Evolutionary conservation across 2,329 filamentous ascomycete species (phyloP).

Genomic region (Dactylellina drechsleri): DNA sequence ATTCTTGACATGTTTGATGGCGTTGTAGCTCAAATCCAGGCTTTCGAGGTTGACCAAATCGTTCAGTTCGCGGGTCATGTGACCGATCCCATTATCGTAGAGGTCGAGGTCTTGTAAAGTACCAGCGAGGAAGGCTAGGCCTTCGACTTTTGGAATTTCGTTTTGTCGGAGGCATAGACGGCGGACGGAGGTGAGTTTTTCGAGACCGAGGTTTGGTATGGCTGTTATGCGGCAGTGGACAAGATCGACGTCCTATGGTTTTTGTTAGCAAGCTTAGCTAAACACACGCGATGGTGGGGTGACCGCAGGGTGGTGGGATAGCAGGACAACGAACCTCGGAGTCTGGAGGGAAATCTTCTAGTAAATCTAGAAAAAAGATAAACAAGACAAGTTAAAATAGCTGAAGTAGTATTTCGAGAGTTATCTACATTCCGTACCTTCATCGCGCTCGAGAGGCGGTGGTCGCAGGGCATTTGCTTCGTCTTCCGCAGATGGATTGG

Average conservation of each 20-base stretch:
- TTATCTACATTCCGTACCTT: constrained; percentile 19
- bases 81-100: constrained; percentile 93
- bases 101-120: constrained; percentile 87
- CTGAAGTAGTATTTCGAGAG: background rate
- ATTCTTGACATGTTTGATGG: constrained; percentile 94
- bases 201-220: constrained; percentile 79
- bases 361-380: constrained; percentile 53
- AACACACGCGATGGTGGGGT: background rate
- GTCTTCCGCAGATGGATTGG: constrained; percentile 47
- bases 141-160: constrained; percentile 80
- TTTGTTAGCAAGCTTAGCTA: background rate
- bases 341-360: constrained; percentile 58
- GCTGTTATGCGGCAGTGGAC: constrained; percentile 86
- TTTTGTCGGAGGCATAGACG: constrained; percentile 93
- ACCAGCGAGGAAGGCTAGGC: constrained; percentile 72
- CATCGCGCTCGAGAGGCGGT: constrained; percentile 31
- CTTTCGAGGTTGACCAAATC: constrained; percentile 77
- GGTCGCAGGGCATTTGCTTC: constrained; percentile 44
- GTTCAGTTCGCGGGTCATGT: constrained; percentile 81
- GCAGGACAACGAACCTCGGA: constrained; percentile 52
- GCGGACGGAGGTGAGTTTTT: constrained; percentile 76
- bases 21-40: constrained; percentile 96
- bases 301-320: background rate
- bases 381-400: constrained; percentile 1
- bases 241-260: constrained; percentile 79